Evolutionary conservation across 2,329 filamentous ascomycete species (phyloP).

Genomic region (Xylariaceae sp.): DNA sequence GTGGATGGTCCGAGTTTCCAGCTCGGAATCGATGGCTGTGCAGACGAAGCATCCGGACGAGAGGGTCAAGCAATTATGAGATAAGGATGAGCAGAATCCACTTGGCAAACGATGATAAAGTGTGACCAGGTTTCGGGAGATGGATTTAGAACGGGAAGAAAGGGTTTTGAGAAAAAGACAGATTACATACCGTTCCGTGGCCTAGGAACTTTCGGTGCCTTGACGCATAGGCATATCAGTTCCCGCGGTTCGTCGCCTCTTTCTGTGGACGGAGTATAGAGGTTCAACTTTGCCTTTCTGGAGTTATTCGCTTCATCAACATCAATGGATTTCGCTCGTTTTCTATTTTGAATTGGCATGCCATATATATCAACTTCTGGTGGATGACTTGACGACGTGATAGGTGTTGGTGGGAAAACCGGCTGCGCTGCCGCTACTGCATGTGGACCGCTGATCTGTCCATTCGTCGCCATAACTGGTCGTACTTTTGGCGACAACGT

Average conservation of each 20-base stretch:
- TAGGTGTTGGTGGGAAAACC: conserved; percentile 7
- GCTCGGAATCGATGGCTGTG: conserved; percentile 20
- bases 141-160: conserved; percentile 7
- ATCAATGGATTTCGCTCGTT: conserved; percentile 45
- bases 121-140: conserved; percentile 12
- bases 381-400: not conserved
- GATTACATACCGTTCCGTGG: conserved; percentile 53
- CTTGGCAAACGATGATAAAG: conserved; percentile 8
- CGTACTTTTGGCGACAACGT: conserved; percentile 19
- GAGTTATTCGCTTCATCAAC: conserved; percentile 41
- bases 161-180: conserved; percentile 10
- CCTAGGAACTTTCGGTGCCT: conserved; percentile 54
- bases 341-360: conserved; percentile 28
- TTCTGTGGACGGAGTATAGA: conserved; percentile 33
- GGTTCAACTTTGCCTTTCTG: conserved; percentile 31
- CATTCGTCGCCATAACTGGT: conserved; percentile 21
- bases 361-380: too few relatives aligned
- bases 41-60: conserved; percentile 1
- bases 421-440: conserved; percentile 13
- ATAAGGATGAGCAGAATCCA: too few relatives aligned
- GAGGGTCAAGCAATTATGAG: too few relatives aligned
- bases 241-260: conserved; percentile 31
- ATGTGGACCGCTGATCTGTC: conserved; percentile 9
- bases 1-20: conserved; percentile 21
- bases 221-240: conserved; percentile 53